These are phyloP conservation scores for Yamadazyma atlantica DNA, from an alignment of 1,139 yeast species.

Conservation along the genomic window DNA sequence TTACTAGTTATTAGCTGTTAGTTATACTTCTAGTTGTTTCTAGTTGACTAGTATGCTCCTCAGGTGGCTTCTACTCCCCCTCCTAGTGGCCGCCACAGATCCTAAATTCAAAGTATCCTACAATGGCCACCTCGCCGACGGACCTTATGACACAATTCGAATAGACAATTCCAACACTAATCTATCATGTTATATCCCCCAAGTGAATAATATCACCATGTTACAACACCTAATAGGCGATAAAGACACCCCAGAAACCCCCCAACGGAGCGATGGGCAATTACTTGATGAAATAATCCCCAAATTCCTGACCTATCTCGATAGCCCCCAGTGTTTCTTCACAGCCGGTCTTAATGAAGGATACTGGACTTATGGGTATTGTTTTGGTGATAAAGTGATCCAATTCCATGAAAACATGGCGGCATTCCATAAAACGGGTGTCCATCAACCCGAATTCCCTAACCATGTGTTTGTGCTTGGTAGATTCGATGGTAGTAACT, in stretches of 20 bases:
- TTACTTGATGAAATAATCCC: conserved; percentile 18
- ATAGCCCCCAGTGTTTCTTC: conserved; percentile 28
- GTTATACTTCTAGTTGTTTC: too few relatives aligned
- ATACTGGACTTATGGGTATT: conserved; percentile 67
- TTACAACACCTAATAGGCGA: conserved; percentile 1
- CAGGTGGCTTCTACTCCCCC: too few relatives aligned
- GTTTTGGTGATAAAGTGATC: conserved; percentile 53
- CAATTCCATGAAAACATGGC: conserved; percentile 53
- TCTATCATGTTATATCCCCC: conserved; percentile 24
- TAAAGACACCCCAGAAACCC: background rate
- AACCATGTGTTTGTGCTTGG: conserved; percentile 48
- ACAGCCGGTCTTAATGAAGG: conserved; percentile 39
- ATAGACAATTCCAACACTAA: conserved; percentile 11
- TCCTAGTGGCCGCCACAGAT: too few relatives aligned
- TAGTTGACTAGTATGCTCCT: too few relatives aligned
- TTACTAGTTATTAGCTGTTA: too few relatives aligned
- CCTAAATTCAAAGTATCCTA: too few relatives aligned
- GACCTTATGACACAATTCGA: conserved; percentile 21
- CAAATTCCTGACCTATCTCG: conserved; percentile 22
- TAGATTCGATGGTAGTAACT: conserved; percentile 26
- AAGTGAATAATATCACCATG: conserved; percentile 7
- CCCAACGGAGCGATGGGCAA: conserved; percentile 4
- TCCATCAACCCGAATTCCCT: conserved; percentile 37
- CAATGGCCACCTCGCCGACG: background rate
- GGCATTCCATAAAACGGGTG: conserved; percentile 21